Base-by-base conservation (phyloP, 2,329 filamentous ascomycete genomes). In the Talaromyces pinophilus region DNA sequence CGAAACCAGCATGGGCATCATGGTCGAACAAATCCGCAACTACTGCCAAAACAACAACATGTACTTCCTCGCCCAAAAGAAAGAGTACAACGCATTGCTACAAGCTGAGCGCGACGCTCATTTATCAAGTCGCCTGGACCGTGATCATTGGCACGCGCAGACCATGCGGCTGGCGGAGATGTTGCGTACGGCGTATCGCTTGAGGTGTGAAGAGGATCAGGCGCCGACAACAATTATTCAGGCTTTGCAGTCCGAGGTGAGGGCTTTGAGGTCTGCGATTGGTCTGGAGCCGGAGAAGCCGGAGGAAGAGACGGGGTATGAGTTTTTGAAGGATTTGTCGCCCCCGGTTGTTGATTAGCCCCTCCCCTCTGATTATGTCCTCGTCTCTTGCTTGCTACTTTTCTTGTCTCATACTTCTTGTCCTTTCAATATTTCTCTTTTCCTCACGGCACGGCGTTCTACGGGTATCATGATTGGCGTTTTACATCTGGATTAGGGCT, bases 41-140 rank as follows among this genome's bases (percentile, higher is more conserved):
- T 83, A 83, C 70, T 82, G 80, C 71, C 80, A 80, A 68, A 82
- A 82, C 72, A 82, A 82, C 71, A 82, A 83, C 67, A 77, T 79
- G 73, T 77, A 82, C 59, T 82, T 78, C 67, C 76, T 83, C 6
- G 73, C 78, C 5, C 81, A 83, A 68, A 81, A 81, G 68, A 77
- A 76, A 50, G 81, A 82, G 69, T 84, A 83, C 72, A 83, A 83
- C 70, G 78, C 81, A 54, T 77, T 84, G 4, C 76, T 84, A 15
- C 82, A 84, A 67, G 79, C 79, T 10, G 82, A 84, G 69, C 82
- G 82, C 50, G 82, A 84, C 67, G 78, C 81, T 5, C 82, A 84
- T 66, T 71, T 84, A 25, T 74, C 80, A 54, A 81, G 81, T 67
- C 80, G 82, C n/a, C 72, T 83, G 10, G 82, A 83, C 65, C 78